Evolutionary conservation across 495 filamentous ascomycete species (phyloP).

Genomic region (Hypoxylon intermedium): DNA sequence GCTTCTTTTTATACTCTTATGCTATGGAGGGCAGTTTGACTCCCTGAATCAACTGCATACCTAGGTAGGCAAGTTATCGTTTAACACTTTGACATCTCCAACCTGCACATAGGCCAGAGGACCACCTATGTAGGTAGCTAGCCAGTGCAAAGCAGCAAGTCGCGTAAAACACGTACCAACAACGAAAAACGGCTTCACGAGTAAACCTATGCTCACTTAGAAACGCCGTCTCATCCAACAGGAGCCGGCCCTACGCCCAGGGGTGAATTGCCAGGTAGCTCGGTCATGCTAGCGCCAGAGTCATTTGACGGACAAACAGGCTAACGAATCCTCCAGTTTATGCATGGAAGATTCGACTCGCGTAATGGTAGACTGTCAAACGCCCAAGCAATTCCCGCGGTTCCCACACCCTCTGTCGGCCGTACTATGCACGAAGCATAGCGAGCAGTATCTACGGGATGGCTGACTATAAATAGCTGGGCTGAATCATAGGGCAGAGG

Average conservation of each 20-base stretch:
- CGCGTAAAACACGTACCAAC: no score
- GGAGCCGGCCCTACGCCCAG: no score
- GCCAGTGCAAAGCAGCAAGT: no score
- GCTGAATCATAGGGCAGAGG: slow-evolving; percentile 10
- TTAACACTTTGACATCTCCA: neutral
- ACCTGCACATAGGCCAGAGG: neutral
- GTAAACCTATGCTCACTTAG: no score
- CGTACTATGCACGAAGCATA: neutral
- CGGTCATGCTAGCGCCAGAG: slow-evolving; percentile 6
- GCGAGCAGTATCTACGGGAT: neutral
- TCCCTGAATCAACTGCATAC: neutral
- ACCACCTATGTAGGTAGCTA: no score
- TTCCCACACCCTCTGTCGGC: slow-evolving; percentile 1
- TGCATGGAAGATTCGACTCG: slow-evolving; percentile 7
- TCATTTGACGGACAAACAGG: slow-evolving; percentile 4
- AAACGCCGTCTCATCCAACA: no score
- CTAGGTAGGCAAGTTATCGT: neutral
- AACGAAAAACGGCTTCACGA: no score
- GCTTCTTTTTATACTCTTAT: neutral
- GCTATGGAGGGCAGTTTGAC: no score
- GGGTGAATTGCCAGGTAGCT: neutral
- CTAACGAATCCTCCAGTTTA: slow-evolving; percentile 26
- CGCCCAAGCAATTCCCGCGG: neutral
- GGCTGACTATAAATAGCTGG: slow-evolving; percentile 21
- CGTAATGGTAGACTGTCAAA: no score